These are phyloP conservation scores for Eimeria brunetti DNA, from an alignment of 169 alveolate genomes.

Conservation along the genomic window DNA sequence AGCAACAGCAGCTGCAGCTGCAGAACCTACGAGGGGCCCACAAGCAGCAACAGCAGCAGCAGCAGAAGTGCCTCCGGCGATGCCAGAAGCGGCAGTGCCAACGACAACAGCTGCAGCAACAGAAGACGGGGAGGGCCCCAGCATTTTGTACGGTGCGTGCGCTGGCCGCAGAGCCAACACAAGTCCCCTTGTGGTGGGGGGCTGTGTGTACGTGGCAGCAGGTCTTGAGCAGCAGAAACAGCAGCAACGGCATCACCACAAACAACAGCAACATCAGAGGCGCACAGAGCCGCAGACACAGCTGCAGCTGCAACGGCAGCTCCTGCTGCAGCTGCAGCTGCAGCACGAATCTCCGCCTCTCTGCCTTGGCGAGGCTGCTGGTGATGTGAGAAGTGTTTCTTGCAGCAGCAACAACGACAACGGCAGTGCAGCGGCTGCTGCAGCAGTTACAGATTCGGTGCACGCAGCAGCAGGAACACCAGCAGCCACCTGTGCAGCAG, in stretches of 20 bases:
- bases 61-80: background rate
- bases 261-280: constrained; percentile 13
- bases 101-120: constrained; percentile 21
- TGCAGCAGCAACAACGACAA: constrained; percentile 23
- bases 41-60: constrained; percentile 25
- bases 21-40: background rate
- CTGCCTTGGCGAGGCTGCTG: constrained; percentile 28
- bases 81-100: background rate
- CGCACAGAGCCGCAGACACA: background rate
- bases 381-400: background rate
- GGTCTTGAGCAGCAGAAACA: background rate
- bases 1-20: constrained; percentile 2
- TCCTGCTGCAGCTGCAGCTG: constrained; percentile 27
- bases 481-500: background rate
- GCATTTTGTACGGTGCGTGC: background rate
- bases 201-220: constrained; percentile 26
- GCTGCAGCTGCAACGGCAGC: constrained; percentile 43
- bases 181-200: constrained; percentile 33
- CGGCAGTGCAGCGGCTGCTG: constrained; percentile 36
- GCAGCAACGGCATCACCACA: constrained; percentile 34
- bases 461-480: constrained; percentile 34
- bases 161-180: constrained; percentile 28
- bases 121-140: constrained; percentile 4
- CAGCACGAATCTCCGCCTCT: background rate
- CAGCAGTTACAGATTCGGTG: background rate